A percentile compares a stretch with the other conserved stretches of the same genome.
phyloP scores from a whole-genome alignment of 225 moss, liverwort and hornwort genomes.

The Polytrichum formosum region DNA sequence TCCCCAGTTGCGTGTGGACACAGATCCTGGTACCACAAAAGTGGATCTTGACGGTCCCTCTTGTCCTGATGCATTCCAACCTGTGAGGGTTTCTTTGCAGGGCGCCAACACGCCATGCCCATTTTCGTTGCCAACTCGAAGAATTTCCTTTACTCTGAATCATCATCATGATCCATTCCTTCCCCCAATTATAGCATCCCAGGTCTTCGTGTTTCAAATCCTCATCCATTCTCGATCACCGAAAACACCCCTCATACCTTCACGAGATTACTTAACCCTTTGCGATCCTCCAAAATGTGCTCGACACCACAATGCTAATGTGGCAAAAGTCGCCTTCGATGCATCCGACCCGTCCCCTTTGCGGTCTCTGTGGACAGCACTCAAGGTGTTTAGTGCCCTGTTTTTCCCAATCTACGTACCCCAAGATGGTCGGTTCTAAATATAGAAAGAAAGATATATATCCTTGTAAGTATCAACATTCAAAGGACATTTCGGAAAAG shows the following conservation, averaged over 20 bases:
- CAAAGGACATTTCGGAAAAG: too few relatives aligned
- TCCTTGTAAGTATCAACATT: too few relatives aligned
- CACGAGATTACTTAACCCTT: not conserved
- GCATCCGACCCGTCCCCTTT: too few relatives aligned
- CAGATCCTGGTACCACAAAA: slow-evolving; percentile 88
- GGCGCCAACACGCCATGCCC: slow-evolving; percentile 97
- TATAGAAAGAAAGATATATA: too few relatives aligned
- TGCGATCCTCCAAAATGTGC: not conserved
- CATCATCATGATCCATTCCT: slow-evolving; percentile 15
- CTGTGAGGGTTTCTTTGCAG: slow-evolving; percentile 56
- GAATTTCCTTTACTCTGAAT: slow-evolving; percentile 60
- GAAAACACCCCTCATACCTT: slow-evolving; percentile 56
- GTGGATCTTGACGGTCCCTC: slow-evolving; percentile 73
- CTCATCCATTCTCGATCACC: slow-evolving; percentile 44
- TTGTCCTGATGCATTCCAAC: slow-evolving; percentile 45
- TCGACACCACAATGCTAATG: too few relatives aligned
- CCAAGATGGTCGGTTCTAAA: too few relatives aligned
- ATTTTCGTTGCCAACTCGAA: slow-evolving; percentile 90
- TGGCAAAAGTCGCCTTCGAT: too few relatives aligned
- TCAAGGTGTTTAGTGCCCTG: too few relatives aligned
- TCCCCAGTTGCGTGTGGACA: slow-evolving; percentile 71
- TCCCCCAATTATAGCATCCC: slow-evolving; percentile 17
- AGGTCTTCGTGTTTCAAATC: not conserved
- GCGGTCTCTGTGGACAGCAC: too few relatives aligned
- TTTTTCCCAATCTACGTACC: too few relatives aligned